Base-by-base conservation (phyloP, 805 yeast species). In the Torulaspora indica region DNA sequence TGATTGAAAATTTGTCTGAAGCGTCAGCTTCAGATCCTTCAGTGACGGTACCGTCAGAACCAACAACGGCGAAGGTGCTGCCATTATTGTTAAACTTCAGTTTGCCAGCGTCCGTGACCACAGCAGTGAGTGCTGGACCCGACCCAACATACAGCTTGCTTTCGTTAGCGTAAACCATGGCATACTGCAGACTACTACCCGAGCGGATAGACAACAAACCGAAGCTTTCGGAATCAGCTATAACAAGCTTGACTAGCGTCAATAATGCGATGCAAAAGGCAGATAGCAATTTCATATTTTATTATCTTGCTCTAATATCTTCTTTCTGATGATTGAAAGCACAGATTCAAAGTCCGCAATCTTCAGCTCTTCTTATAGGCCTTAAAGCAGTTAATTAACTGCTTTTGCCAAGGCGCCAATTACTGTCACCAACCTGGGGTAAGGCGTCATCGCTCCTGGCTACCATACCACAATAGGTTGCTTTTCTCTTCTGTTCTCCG, bases 1-100 rank as follows among this genome's bases (percentile, higher is more conserved):
- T 23, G 51, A 75, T 63, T 20, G 72, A 52, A 55, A 71, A 76
- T 3, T 73, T 70, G 14, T 64, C 47, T 22, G 65, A 37, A 35
- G 55, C 62, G 34, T 60, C 57, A 15, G 55, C 41, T 43, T 51
- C 56, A 17, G 54, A 43, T 35, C 60, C 60, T 18, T 49, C 52
- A 10, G 44, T 51, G 8, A 56, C 35, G 23, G 56, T 32, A 35
- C 63, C 63, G 35, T 52, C 60, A 12, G 49, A 33, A 37, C 39
- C 44, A 22, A 60, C 62, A 39, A 57, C 61, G 24, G 61, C 67
- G 49, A 43, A 67, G 9, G 56, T 48, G 36, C n/a, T 31, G 9
- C 10, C 20, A 18, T 57, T 64, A 40, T 63, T 67, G 30, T 47
- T 31, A 15, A 62, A 48, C 46, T 60, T 56, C 40, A 67, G 55